A percentile compares a stretch with the other conserved stretches of the same genome.
Conservation (phyloP, 495 filamentous ascomycete genomes). For the Venustampulla echinocandica region DNA sequence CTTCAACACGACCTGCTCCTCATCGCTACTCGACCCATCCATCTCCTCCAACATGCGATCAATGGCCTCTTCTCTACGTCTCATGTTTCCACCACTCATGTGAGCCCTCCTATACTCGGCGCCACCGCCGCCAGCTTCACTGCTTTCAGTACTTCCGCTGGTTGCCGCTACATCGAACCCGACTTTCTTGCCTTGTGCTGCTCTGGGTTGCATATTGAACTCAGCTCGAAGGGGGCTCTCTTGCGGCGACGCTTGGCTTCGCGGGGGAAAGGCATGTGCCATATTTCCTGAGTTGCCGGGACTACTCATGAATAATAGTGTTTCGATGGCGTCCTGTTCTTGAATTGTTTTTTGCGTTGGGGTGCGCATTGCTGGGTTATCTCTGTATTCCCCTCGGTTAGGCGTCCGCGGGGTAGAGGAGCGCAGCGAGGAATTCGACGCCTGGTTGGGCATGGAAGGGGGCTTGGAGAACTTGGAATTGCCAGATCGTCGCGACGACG, state of each 20-base stretch:
- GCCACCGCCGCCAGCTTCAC: constrained; percentile 10
- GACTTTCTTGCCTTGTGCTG: constrained; percentile 25
- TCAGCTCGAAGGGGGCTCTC: constrained; percentile 21
- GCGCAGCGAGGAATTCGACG: constrained; percentile 24
- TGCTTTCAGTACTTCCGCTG: constrained; percentile 18
- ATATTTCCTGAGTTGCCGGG: constrained; percentile 60
- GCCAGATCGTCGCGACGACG: constrained; percentile 14
- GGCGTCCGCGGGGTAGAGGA: constrained; percentile 21
- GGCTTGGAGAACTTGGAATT: constrained; percentile 23
- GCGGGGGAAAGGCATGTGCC: constrained; percentile 37
- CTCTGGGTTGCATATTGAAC: constrained; percentile 16
- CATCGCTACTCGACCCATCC: constrained; percentile 25
- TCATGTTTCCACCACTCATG: constrained; percentile 4
- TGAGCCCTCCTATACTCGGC: constrained; percentile 2
- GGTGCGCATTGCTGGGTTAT: constrained; percentile 35
- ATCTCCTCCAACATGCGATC: constrained; percentile 46
- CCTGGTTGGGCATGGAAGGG: constrained; percentile 18
- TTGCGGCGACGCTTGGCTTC: constrained; percentile 26
- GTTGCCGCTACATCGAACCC: constrained; percentile 24
- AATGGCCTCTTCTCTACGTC: constrained; percentile 38
- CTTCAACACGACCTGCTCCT: constrained; percentile 22
- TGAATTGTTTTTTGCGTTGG: constrained; percentile 59
- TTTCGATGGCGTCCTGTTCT: constrained; percentile 84
- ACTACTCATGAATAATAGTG: constrained; percentile 78
- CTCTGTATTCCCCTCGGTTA: constrained; percentile 13